Conservation (phyloP, 2,329 filamentous ascomycete genomes). For the Cephalotrichum gorgonifer region DNA sequence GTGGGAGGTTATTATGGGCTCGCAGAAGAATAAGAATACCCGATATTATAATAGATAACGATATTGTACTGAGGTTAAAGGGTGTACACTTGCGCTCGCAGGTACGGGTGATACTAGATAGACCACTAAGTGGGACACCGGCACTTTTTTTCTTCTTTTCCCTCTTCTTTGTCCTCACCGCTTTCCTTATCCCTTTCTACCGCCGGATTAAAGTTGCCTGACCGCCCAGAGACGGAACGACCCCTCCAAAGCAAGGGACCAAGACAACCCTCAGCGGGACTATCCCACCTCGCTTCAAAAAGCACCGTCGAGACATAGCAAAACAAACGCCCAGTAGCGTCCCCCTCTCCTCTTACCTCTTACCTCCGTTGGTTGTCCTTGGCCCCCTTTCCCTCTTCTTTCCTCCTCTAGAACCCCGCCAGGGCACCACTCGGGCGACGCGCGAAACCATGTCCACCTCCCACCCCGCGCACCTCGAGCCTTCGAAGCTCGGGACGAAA, state of each 20-base stretch:
- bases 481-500: conserved; percentile 75
- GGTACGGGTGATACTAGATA: no score
- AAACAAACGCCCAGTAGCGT: not conserved
- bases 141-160: no score
- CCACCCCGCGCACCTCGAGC: conserved; percentile 58
- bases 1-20: no score
- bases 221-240: not conserved
- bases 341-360: not conserved
- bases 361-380: not conserved
- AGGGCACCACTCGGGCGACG: no score
- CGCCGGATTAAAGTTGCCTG: not conserved
- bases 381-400: no score
- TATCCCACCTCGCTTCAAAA: conserved; percentile 1
- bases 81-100: no score
- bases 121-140: no score
- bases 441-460: conserved; percentile 3
- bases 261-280: conserved; percentile 12
- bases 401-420: no score
- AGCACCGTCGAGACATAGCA: not conserved
- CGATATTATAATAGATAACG: no score
- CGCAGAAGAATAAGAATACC: no score
- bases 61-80: no score
- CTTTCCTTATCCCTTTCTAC: not conserved
- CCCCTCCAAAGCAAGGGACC: not conserved
- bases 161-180: not conserved